These are phyloP conservation scores for Entonaema liquescens DNA, from an alignment of 495 filamentous ascomycete species.

Conservation along the genomic window DNA sequence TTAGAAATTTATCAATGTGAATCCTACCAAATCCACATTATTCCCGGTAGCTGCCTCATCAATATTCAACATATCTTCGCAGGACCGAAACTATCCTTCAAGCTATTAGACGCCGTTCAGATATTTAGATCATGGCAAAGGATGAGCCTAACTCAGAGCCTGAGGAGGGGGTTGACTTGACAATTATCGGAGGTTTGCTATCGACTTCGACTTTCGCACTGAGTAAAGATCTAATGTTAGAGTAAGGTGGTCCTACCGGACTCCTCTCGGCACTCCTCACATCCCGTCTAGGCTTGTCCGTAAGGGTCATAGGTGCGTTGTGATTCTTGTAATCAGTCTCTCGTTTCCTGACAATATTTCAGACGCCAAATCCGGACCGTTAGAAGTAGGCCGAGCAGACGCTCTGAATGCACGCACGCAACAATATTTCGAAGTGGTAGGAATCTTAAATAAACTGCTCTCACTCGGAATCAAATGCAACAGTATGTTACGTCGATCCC, in stretches of 20 bases:
- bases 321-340: neutral
- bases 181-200: slow-evolving; percentile 35
- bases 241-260: slow-evolving; percentile 38
- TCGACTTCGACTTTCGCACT: neutral
- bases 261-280: slow-evolving; percentile 38
- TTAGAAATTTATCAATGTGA: neutral
- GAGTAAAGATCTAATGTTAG: slow-evolving; percentile 6
- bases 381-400: slow-evolving; percentile 40
- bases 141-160: neutral
- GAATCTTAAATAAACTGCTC: slow-evolving; percentile 38
- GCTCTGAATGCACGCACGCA: slow-evolving; percentile 44
- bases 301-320: slow-evolving; percentile 33
- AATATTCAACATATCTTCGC: neutral
- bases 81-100: neutral
- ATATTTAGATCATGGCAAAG: slow-evolving; percentile 15
- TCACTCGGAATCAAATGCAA: slow-evolving; percentile 41
- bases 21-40: neutral
- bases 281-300: slow-evolving; percentile 32
- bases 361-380: slow-evolving; percentile 38
- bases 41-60: neutral
- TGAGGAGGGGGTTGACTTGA: slow-evolving; percentile 32
- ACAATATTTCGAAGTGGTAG: slow-evolving; percentile 39
- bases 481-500: slow-evolving; percentile 19
- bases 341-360: neutral
- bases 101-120: neutral